Evolutionary conservation across 2,329 filamentous ascomycete genomes (phyloP).

Genomic region (Beauveria varroae): DNA sequence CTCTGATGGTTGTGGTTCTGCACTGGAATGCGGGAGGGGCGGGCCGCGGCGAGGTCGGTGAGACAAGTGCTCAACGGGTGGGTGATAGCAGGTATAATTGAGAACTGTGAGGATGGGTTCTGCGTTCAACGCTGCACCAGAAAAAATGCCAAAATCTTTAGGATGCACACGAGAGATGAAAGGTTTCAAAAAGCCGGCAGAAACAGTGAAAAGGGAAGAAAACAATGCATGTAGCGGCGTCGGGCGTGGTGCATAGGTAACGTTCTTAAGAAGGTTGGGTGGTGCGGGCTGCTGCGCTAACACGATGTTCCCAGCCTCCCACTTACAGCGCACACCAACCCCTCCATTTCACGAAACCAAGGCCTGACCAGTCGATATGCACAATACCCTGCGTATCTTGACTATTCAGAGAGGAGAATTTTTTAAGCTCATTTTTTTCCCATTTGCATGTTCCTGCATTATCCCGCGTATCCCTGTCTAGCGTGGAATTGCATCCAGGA

Average conservation of each 20-base stretch:
- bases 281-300: constrained; percentile 15
- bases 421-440: neutral
- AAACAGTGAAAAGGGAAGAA: constrained; percentile 12
- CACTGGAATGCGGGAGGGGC: constrained; percentile 13
- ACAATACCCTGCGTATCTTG: neutral
- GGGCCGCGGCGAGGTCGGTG: constrained; percentile 3
- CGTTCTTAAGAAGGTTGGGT: constrained; percentile 23
- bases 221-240: constrained; percentile 12
- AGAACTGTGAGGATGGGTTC: neutral
- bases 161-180: neutral
- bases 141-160: neutral
- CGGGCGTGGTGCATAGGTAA: constrained; percentile 22
- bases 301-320: constrained; percentile 26
- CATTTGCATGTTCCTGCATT: constrained; percentile 2
- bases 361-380: neutral
- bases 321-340: constrained; percentile 18
- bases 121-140: neutral
- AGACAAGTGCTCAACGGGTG: neutral
- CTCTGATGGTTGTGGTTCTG: neutral
- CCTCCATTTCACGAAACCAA: constrained; percentile 11
- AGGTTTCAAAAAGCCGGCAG: neutral
- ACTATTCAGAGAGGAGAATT: neutral
- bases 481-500: neutral
- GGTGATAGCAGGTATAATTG: neutral
- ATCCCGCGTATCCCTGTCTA: neutral